A percentile compares a stretch with the other conserved stretches of the same genome.
These are phyloP conservation scores for Penstemon newberryi DNA, from an alignment of 257 asterid species.

Conservation along the genomic window DNA sequence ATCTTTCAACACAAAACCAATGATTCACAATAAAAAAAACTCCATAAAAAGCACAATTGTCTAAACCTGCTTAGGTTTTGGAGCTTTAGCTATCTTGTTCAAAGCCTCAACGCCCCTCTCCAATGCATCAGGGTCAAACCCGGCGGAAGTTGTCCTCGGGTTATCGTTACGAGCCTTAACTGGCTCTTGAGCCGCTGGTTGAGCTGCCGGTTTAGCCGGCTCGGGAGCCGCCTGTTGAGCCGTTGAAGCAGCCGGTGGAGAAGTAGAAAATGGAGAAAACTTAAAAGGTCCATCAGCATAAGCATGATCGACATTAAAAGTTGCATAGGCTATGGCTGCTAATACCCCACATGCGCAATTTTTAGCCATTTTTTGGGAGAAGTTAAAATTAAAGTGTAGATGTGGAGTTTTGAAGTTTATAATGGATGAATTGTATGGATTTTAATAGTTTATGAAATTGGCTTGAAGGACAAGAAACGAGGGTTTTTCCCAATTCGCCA, in stretches of 20 bases:
- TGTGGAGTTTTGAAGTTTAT: too few relatives aligned
- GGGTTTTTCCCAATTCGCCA: conserved; percentile 29
- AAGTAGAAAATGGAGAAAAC: conserved; percentile 50
- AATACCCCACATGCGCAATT: conserved; percentile 56
- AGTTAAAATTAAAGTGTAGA: neutral
- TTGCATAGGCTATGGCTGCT: conserved; percentile 63
- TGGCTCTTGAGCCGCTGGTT: conserved; percentile 37
- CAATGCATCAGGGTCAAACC: conserved; percentile 86
- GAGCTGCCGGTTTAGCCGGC: conserved; percentile 31
- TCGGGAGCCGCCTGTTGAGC: conserved; percentile 35
- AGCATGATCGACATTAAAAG: conserved; percentile 45
- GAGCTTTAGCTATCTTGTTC: conserved; percentile 45
- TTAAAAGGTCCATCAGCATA: conserved; percentile 62
- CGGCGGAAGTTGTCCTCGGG: conserved; percentile 81
- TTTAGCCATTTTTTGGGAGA: conserved; percentile 45
- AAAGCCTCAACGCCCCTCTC: conserved; percentile 72
- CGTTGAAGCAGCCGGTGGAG: conserved; percentile 37
- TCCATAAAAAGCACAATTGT: neutral
- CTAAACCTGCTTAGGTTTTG: conserved; percentile 62
- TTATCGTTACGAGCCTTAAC: conserved; percentile 61
- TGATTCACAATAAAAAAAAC: neutral
- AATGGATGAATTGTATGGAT: neutral
- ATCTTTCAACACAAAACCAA: neutral
- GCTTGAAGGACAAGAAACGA: conserved; percentile 28
- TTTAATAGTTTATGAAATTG: neutral